Percentiles rank a stretch among this genome's conserved stretches.
Conservation (phyloP, 345 rosid species). For the thale cress (Arabidopsis thaliana) region DNA sequence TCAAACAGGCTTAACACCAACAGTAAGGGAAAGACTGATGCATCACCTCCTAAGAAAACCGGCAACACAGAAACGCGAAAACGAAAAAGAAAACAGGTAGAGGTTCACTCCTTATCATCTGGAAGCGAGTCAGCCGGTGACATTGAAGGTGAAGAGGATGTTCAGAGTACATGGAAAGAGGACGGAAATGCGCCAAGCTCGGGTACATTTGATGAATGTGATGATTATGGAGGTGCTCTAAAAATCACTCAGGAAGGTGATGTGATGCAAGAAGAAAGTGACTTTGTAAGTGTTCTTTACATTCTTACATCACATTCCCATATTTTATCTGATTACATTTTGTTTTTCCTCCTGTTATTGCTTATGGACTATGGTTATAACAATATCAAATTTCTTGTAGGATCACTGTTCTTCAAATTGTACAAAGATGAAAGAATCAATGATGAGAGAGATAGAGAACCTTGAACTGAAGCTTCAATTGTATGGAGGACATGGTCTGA, state of each 20-base stretch:
- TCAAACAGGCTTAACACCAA: not conserved
- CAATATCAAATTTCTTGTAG: not conserved
- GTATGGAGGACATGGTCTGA: constrained; percentile 28
- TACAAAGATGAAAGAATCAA: constrained; percentile 22
- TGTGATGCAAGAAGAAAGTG: not conserved
- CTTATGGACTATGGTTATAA: not conserved
- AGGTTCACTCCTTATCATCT: not conserved
- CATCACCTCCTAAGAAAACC: not conserved
- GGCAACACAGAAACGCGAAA: not conserved
- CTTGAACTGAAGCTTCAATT: constrained; percentile 25
- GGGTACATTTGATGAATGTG: not conserved
- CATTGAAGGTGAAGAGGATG: not conserved
- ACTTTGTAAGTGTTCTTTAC: not conserved
- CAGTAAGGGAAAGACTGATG: not conserved
- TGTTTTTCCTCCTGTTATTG: too few relatives aligned
- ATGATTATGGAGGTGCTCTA: not conserved
- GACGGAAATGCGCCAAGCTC: not conserved
- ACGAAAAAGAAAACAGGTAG: not conserved
- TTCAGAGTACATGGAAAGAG: not conserved
- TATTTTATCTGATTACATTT: too few relatives aligned
- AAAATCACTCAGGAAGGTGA: not conserved
- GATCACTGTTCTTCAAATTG: constrained; percentile 14
- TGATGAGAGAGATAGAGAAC: constrained; percentile 34
- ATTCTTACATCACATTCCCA: not conserved
- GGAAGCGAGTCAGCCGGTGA: not conserved